Percentiles rank a stretch among this genome's conserved stretches.
These are phyloP conservation scores for Coccomyxa sp. DNA, from an alignment of 139 green algal species.

Conservation along the genomic window DNA sequence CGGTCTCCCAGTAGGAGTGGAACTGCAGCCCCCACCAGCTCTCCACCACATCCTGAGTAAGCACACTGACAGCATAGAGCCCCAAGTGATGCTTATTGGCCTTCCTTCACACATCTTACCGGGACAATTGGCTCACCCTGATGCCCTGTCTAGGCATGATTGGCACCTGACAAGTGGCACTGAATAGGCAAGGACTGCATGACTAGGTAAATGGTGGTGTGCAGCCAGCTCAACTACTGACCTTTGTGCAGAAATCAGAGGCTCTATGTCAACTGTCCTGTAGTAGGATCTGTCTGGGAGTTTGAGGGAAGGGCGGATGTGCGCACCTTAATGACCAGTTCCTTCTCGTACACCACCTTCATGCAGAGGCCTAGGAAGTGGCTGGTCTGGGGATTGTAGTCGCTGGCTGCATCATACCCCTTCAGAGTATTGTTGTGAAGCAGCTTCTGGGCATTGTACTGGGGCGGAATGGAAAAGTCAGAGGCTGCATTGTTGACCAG, in stretches of 20 bases:
- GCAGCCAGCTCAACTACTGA: not conserved
- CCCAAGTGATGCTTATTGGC: not conserved
- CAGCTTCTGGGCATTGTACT: not conserved
- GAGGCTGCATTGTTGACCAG: slow-evolving; percentile 22
- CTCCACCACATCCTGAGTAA: slow-evolving; percentile 4
- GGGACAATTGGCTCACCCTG: not conserved
- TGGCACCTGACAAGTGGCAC: not conserved
- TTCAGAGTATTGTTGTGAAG: not conserved
- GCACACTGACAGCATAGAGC: not conserved
- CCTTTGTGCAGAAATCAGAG: not conserved
- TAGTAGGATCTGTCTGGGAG: not conserved
- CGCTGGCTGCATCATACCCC: not conserved
- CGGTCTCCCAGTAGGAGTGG: not conserved
- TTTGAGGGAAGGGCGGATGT: not conserved
- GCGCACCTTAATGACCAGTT: slow-evolving; percentile 9
- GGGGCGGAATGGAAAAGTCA: slow-evolving; percentile 2
- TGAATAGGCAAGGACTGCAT: not conserved
- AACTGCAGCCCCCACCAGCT: slow-evolving; percentile 6
- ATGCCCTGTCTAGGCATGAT: not conserved
- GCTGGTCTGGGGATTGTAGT: not conserved
- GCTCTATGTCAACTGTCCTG: not conserved
- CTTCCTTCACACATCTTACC: not conserved
- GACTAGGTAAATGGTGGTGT: no score
- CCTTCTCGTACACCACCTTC: slow-evolving; percentile 30
- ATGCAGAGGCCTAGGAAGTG: slow-evolving; percentile 22